Evolutionary conservation across 345 rosid genomes (phyloP).

Genomic region (Citrus hindsii): DNA sequence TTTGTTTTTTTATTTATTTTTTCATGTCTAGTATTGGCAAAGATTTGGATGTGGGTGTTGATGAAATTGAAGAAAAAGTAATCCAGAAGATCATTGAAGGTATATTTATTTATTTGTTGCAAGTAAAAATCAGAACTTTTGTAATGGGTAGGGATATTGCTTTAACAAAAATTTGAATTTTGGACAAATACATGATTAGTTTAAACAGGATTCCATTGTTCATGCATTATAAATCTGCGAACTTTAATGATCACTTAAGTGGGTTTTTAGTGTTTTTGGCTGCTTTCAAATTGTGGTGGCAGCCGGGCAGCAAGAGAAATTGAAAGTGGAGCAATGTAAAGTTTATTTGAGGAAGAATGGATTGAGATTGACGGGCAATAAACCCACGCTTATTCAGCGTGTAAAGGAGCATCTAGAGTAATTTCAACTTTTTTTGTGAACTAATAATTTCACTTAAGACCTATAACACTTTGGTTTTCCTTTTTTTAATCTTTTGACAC

Average conservation of each 20-base stretch:
- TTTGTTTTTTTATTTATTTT: neutral
- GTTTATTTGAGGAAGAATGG: slow-evolving; percentile 57
- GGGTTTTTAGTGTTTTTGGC: neutral
- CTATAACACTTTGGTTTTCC: neutral
- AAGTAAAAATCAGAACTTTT: neutral
- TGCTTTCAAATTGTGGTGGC: slow-evolving; percentile 16
- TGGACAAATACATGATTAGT: neutral
- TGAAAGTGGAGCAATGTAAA: slow-evolving; percentile 56
- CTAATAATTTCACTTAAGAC: neutral
- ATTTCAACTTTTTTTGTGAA: slow-evolving; percentile 10
- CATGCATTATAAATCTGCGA: no score
- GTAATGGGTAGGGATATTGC: neutral
- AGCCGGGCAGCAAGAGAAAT: slow-evolving; percentile 51
- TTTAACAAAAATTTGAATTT: neutral
- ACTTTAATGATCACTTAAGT: neutral
- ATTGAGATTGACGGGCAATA: slow-evolving; percentile 53
- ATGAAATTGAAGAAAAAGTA: slow-evolving; percentile 4
- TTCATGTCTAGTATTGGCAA: slow-evolving; percentile 8
- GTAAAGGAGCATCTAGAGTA: slow-evolving; percentile 61
- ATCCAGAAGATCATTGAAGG: slow-evolving; percentile 35
- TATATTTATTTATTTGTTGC: neutral
- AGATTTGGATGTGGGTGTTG: slow-evolving; percentile 7
- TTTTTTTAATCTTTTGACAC: neutral
- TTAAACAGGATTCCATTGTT: neutral
- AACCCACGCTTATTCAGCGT: slow-evolving; percentile 42